Percentiles rank a stretch among this genome's conserved stretches.
Conservation (phyloP, 352 stramenopile genomes). For the Globisporangium irregulare region DNA sequence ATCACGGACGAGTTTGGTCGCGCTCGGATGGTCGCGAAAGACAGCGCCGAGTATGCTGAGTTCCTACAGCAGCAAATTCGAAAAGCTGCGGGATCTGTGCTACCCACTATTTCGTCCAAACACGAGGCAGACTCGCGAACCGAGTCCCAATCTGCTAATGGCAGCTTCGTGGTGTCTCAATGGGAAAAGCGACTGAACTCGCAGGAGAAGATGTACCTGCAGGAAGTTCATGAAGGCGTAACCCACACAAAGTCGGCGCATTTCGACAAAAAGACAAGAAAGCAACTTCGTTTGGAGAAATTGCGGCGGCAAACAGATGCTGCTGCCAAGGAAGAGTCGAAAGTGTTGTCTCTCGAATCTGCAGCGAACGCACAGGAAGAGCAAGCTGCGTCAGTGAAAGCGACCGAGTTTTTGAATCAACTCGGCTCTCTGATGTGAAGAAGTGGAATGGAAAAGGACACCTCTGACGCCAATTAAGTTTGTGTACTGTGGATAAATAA, state of each 20-base stretch:
- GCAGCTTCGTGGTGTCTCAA: conserved; percentile 77
- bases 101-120: not conserved
- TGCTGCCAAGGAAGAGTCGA: not conserved
- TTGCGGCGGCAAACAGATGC: conserved; percentile 38
- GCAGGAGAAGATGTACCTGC: conserved; percentile 58
- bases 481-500: conserved; percentile 11
- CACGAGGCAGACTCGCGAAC: not conserved
- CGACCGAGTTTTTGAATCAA: conserved; percentile 60
- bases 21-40: conserved; percentile 32
- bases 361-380: conserved; percentile 13
- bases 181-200: conserved; percentile 75
- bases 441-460: not conserved
- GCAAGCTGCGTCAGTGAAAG: conserved; percentile 37
- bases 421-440: conserved; percentile 43
- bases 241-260: conserved; percentile 40
- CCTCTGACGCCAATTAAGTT: not conserved
- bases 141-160: conserved; percentile 2
- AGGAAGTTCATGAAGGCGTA: conserved; percentile 58
- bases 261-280: conserved; percentile 43
- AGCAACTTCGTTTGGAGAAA: conserved; percentile 64
- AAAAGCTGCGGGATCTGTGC: conserved; percentile 1
- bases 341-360: conserved; percentile 7
- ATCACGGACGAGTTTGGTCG: conserved; percentile 69
- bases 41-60: conserved; percentile 33
- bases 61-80: conserved; percentile 19